phyloP scores from a whole-genome alignment of 2,329 filamentous ascomycete species.

The Cladosporium sp. region DNA sequence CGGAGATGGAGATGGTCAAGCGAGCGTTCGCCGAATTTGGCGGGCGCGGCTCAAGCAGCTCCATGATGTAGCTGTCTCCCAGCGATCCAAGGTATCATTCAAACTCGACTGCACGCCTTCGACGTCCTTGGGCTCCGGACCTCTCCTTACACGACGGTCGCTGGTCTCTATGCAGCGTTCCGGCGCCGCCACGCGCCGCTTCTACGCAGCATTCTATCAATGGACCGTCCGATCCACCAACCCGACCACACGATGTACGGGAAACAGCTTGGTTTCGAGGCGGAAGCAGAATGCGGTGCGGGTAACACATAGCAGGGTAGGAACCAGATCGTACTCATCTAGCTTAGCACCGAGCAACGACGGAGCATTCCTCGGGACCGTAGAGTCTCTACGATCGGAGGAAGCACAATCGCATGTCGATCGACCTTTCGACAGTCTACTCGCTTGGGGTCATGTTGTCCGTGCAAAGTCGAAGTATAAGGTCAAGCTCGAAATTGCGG shows the following conservation, averaged over 20 bases:
- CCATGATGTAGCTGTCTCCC: neutral
- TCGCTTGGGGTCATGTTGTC: conserved; percentile 17
- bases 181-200: conserved; percentile 29
- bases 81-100: too few species aligned
- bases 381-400: neutral
- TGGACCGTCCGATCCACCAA: conserved; percentile 29
- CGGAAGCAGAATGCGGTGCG: neutral
- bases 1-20: conserved; percentile 3
- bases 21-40: neutral
- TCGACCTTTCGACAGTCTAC: conserved; percentile 16
- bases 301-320: neutral
- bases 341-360: too few species aligned
- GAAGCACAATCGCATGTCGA: conserved; percentile 13
- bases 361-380: neutral
- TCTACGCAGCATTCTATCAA: conserved; percentile 43
- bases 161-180: conserved; percentile 6
- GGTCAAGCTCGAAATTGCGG: conserved; percentile 3
- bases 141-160: neutral
- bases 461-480: conserved; percentile 15
- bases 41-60: neutral
- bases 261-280: neutral
- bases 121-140: too few species aligned
- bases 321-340: neutral
- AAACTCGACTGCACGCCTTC: too few species aligned
- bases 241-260: neutral